Conservation (phyloP, 2,329 filamentous ascomycete species). For the Didymella arachidicola region DNA sequence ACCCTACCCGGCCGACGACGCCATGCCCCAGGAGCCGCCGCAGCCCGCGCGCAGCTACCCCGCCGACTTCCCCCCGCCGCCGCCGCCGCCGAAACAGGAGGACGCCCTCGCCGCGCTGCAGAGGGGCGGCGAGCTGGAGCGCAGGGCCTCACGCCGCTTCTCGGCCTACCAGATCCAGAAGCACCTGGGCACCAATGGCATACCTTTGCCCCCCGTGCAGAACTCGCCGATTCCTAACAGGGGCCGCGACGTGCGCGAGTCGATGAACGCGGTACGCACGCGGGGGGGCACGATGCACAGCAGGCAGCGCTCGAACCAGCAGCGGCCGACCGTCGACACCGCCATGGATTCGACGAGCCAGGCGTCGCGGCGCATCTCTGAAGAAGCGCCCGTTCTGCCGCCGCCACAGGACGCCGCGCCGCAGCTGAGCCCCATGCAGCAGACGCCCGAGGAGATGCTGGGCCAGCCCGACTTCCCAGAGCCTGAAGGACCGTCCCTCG, state of each 20-base stretch:
- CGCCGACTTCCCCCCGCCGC: constrained; percentile 73
- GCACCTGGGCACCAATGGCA: constrained; percentile 84
- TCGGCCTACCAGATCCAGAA: constrained; percentile 98
- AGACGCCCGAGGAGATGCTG: constrained; percentile 73
- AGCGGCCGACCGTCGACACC: constrained; percentile 61
- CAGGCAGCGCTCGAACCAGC: constrained; percentile 59
- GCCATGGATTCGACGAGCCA: constrained; percentile 65
- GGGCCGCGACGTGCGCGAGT: constrained; percentile 83
- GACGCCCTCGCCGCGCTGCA: constrained; percentile 92
- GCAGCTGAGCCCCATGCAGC: constrained; percentile 50
- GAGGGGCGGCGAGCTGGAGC: constrained; percentile 88
- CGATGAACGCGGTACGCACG: constrained; percentile 74
- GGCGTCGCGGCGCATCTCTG: constrained; percentile 64
- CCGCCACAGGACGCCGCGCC: constrained; percentile 41
- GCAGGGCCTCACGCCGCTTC: constrained; percentile 89
- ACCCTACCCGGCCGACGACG: constrained; percentile 72
- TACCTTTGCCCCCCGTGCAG: constrained; percentile 81
- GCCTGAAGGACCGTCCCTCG: constrained; percentile 36
- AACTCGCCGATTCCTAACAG: constrained; percentile 85
- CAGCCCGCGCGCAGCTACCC: constrained; percentile 52
- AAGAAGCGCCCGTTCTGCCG: constrained; percentile 60
- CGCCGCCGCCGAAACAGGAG: constrained; percentile 82
- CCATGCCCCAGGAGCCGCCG: constrained; percentile 53
- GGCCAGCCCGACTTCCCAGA: constrained; percentile 51
- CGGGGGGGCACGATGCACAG: constrained; percentile 63